Evolutionary conservation across 2,329 filamentous ascomycete species (phyloP), one percentile per base, ranked within the genome.

Genomic region (Colletotrichum graminicola): DNA sequence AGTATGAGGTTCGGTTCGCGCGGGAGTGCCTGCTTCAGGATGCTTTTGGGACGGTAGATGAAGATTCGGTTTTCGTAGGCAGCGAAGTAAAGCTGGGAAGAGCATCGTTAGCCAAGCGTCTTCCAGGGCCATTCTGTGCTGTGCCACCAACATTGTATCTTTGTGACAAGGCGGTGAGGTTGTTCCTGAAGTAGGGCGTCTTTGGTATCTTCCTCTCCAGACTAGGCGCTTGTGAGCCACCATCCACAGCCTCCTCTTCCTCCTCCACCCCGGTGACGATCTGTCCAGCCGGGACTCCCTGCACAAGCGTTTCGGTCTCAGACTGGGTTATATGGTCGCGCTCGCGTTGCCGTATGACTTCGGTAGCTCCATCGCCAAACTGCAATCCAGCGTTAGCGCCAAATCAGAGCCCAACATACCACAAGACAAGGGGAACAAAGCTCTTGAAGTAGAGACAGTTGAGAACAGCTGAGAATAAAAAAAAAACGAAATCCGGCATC

Each of bases 151-250:
- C 86, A 76, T 91, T 90, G 77, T 86, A 87, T 52, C 79, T 80
- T 73, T 90, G 88, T 0, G 89, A 91, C 16, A 91, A 79, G 1
- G 84, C 85, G 2, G 88, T 89, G 67, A 91, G 79, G 72, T 90
- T 91, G 72, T 87, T 84, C 21, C 89, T 83, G 74, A 80, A 86
- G 21, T 72, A 68, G 51, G 84, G 81, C 21, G 81, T 76, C 32
- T 45, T 61, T 8, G 78, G 78, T 23, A 75, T 68, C 41, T 55
- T 67, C 52, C 43, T 72, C 62, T 74, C 73, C 10, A 72, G 43
- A 2, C 67, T 32, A 39, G 47, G 61, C n/a, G 57, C 26, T 21
- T 45, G 49, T n/a, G 66, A 43, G 21, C 34, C 65, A 34, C 34
- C 62, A 34, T 26, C 23, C 3, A 8, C 49, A 34, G 54, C 60